phyloP scores from a whole-genome alignment of 1,284 basidiomycete species.

The Grifola frondosa region DNA sequence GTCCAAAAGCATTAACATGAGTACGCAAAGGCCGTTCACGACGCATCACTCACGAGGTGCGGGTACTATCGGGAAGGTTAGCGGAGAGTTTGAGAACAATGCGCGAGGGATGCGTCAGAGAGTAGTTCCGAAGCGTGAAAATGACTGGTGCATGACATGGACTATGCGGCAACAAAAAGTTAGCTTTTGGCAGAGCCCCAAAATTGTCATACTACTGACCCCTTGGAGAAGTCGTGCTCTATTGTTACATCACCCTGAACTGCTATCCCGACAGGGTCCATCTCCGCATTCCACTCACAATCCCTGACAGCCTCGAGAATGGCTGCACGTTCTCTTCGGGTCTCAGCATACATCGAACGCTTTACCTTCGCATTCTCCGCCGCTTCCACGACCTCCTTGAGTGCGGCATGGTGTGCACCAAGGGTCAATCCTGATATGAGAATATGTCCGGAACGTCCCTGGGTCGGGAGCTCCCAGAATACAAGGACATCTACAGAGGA shows the following conservation, averaged over 20 bases:
- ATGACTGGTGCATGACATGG: constrained; percentile 53
- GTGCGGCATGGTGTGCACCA: constrained; percentile 65
- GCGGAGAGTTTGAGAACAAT: constrained; percentile 52
- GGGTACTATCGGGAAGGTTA: constrained; percentile 21
- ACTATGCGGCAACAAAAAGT: constrained; percentile 35
- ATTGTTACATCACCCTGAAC: constrained; percentile 42
- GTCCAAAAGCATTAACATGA: constrained; percentile 3
- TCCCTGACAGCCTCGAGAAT: constrained; percentile 64
- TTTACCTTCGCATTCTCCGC: constrained; percentile 65
- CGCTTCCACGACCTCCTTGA: constrained; percentile 56
- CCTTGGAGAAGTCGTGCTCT: constrained; percentile 63
- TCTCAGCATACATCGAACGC: constrained; percentile 89
- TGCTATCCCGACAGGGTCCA: constrained; percentile 64
- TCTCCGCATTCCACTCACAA: constrained; percentile 79
- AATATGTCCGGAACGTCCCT: constrained; percentile 60
- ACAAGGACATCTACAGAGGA: constrained; percentile 69
- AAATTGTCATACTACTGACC: constrained; percentile 45
- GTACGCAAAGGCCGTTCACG: neutral
- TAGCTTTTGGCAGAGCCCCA: neutral
- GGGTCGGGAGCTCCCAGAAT: constrained; percentile 67
- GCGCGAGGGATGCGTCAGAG: constrained; percentile 53
- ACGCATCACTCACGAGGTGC: constrained; percentile 37
- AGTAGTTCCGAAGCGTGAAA: constrained; percentile 70
- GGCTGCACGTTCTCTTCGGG: constrained; percentile 66
- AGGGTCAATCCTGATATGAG: constrained; percentile 59